Percentiles rank a stretch among this genome's conserved stretches.
These are phyloP conservation scores for Malus sieversii DNA, from an alignment of 306 rosid genomes.

Conservation along the genomic window DNA sequence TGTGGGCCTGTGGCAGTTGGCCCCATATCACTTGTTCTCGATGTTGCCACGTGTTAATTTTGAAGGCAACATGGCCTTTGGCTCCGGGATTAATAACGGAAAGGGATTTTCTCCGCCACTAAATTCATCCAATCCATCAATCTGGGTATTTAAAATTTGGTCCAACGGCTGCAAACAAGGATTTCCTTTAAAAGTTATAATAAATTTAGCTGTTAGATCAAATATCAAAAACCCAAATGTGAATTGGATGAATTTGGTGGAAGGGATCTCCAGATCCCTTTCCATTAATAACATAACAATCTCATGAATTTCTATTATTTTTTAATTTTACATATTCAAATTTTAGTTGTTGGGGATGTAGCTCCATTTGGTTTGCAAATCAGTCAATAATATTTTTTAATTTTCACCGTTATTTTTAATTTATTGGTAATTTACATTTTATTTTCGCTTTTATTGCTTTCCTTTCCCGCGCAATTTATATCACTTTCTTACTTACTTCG, in stretches of 20 bases:
- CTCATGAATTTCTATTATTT: not conserved
- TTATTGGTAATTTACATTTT: not conserved
- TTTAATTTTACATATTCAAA: no score
- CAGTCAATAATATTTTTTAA: not conserved
- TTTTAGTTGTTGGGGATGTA: not conserved
- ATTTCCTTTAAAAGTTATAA: no score
- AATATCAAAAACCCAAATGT: no score
- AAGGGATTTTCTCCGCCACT: no score
- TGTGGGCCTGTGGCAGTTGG: not conserved
- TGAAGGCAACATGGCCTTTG: not conserved
- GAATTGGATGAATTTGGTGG: no score
- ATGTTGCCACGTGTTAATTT: conserved; percentile 2
- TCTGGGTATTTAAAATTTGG: no score
- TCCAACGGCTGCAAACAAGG: no score
- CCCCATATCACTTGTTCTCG: not conserved
- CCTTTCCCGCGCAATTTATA: conserved; percentile 53
- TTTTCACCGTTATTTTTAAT: no score
- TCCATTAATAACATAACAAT: not conserved
- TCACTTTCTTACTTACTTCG: not conserved
- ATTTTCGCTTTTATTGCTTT: conserved; percentile 1
- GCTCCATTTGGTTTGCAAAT: not conserved
- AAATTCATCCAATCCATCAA: no score
- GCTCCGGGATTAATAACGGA: not conserved
- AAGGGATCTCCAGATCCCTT: no score
- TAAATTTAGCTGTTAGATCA: no score